Percentiles rank a stretch among this genome's conserved stretches.
Evolutionary conservation across 2,329 filamentous ascomycete genomes (phyloP).

Genomic region (Penicillium frequentans): DNA sequence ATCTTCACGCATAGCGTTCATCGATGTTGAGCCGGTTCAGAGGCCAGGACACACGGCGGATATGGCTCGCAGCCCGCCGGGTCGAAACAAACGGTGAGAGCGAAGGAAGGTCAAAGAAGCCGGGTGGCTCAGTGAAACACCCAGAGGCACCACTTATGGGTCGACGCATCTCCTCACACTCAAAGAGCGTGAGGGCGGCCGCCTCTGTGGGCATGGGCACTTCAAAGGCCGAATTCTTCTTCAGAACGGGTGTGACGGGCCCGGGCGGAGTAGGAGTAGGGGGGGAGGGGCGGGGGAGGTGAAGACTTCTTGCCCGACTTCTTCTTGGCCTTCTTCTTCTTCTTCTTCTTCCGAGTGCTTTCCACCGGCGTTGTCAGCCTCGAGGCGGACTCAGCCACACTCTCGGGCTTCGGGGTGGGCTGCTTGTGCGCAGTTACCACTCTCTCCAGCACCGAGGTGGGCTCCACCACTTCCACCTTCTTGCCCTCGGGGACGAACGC

Average conservation of each 20-base stretch:
- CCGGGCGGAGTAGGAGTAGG: neutral
- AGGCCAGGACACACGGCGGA: neutral
- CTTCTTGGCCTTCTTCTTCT: neutral
- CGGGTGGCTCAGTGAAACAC: neutral
- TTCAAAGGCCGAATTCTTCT: neutral
- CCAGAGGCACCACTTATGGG: neutral
- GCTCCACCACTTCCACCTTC: neutral
- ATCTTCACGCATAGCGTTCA: neutral
- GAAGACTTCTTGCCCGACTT: neutral
- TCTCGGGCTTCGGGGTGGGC: neutral
- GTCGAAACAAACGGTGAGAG: neutral
- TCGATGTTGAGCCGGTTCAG: neutral
- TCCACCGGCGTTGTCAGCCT: neutral
- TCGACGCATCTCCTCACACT: neutral
- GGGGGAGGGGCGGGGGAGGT: neutral
- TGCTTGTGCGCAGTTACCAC: neutral
- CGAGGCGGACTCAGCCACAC: neutral
- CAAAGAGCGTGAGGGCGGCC: neutral
- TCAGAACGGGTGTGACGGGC: neutral
- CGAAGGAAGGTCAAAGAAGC: neutral
- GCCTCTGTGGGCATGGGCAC: neutral
- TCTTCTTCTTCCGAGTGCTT: neutral
- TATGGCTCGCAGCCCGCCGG: neutral
- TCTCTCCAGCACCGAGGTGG: neutral
- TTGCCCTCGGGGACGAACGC: neutral